These are phyloP conservation scores for Plasmodium chabaudi DNA, from an alignment of 169 alveolate species.

Conservation along the genomic window DNA sequence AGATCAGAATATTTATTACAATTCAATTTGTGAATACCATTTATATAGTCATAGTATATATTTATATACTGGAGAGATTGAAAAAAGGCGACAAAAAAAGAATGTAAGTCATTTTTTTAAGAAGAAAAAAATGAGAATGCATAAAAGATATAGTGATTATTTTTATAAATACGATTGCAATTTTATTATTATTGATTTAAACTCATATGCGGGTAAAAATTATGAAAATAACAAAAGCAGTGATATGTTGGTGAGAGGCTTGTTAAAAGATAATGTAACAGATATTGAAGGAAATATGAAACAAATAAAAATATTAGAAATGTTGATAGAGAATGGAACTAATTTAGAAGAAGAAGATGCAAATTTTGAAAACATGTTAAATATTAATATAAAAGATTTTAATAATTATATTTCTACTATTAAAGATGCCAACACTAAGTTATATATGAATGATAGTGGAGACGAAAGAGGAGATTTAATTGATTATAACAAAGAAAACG, in stretches of 20 bases:
- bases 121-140: conserved; percentile 29
- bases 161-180: conserved; percentile 70
- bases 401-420: conserved; percentile 66
- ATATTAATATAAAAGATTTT: conserved; percentile 69
- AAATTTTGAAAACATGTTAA: conserved; percentile 37
- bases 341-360: conserved; percentile 54
- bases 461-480: conserved; percentile 4
- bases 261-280: conserved; percentile 45
- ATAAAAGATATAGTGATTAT: conserved; percentile 44
- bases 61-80: conserved; percentile 65
- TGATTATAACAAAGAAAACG: conserved; percentile 7
- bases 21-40: conserved; percentile 70
- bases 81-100: conserved; percentile 27
- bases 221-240: neutral
- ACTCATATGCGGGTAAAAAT: conserved; percentile 15
- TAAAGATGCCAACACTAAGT: conserved; percentile 22
- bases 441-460: conserved; percentile 49
- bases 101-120: conserved; percentile 41
- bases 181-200: conserved; percentile 68
- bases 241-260: conserved; percentile 12
- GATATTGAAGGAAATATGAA: conserved; percentile 62
- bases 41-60: conserved; percentile 68
- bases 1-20: conserved; percentile 38
- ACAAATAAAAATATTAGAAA: conserved; percentile 62
- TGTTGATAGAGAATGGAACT: conserved; percentile 41